Conservation (phyloP, 192 early-diverging fungal genomes). For the Diversispora epigaea region DNA sequence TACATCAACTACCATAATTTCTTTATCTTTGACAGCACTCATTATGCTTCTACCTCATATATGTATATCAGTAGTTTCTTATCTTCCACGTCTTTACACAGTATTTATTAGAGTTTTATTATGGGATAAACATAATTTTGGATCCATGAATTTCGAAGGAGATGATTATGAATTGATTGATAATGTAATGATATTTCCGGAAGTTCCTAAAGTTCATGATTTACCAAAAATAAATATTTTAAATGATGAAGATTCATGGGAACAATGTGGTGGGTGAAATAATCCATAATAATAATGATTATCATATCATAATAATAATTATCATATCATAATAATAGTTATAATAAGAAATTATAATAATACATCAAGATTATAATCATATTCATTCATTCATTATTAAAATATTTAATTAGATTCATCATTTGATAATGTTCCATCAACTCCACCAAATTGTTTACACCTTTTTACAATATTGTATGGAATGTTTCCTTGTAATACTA, state of each 20-base stretch:
- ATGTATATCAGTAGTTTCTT: constrained; percentile 19
- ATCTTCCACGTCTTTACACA: constrained; percentile 20
- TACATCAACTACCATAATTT: constrained; percentile 23
- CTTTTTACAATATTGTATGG: constrained; percentile 60
- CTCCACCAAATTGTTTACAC: constrained; percentile 23
- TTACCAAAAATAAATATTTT: background rate
- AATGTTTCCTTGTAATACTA: constrained; percentile 55
- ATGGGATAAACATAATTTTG: constrained; percentile 18
- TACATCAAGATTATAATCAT: background rate
- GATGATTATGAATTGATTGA: constrained; percentile 4
- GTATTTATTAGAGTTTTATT: constrained; percentile 19
- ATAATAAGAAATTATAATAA: background rate
- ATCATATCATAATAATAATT: too few relatives aligned
- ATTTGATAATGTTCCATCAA: constrained; percentile 28
- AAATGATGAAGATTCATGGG: background rate
- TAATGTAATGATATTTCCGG: background rate
- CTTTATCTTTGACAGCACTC: constrained; percentile 19
- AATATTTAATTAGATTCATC: constrained; percentile 5
- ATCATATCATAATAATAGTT: background rate
- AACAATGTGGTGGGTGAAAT: background rate
- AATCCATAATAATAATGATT: too few relatives aligned
- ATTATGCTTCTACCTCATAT: constrained; percentile 30
- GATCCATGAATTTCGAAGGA: background rate
- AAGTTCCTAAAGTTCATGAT: background rate
- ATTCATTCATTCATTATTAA: background rate